Evolutionary conservation across 1,139 yeast species (phyloP).

Genomic region (Geotrichum histeridarum): DNA sequence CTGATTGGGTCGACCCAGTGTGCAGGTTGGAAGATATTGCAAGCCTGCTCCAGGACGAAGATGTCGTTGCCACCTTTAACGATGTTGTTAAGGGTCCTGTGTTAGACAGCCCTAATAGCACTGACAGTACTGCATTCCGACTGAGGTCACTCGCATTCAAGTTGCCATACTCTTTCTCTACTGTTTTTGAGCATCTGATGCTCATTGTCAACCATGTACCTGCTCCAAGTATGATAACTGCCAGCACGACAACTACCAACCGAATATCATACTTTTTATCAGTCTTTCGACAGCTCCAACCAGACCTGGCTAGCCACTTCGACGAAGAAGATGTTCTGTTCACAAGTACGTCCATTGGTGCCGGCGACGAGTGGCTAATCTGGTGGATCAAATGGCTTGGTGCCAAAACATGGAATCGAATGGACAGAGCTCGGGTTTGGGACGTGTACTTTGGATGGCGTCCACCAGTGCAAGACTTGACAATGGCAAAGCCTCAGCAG

Average conservation of each 20-base stretch:
- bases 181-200: conserved; percentile 69
- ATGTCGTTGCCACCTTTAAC: background rate
- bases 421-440: conserved; percentile 85
- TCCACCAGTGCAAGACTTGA: conserved; percentile 28
- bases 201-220: conserved; percentile 73
- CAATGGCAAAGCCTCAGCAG: conserved; percentile 27
- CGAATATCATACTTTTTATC: conserved; percentile 68
- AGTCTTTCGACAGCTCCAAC: conserved; percentile 57
- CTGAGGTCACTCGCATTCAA: conserved; percentile 18
- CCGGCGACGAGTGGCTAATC: conserved; percentile 82
- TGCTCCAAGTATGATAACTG: conserved; percentile 14
- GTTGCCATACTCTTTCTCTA: conserved; percentile 40
- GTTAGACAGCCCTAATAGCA: too few relatives aligned
- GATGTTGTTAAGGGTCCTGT: background rate
- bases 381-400: conserved; percentile 96
- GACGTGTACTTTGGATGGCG: conserved; percentile 82
- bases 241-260: conserved; percentile 43
- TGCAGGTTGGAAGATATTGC: conserved; percentile 22
- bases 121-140: background rate
- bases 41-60: background rate
- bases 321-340: conserved; percentile 70
- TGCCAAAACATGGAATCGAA: conserved; percentile 72
- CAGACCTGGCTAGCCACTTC: conserved; percentile 71
- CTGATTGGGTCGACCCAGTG: conserved; percentile 81
- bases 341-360: conserved; percentile 42